Percentiles rank a stretch among this genome's conserved stretches.
These are phyloP conservation scores for Periconia sp. DNA, from an alignment of 2,329 filamentous ascomycete genomes.

Conservation along the genomic window DNA sequence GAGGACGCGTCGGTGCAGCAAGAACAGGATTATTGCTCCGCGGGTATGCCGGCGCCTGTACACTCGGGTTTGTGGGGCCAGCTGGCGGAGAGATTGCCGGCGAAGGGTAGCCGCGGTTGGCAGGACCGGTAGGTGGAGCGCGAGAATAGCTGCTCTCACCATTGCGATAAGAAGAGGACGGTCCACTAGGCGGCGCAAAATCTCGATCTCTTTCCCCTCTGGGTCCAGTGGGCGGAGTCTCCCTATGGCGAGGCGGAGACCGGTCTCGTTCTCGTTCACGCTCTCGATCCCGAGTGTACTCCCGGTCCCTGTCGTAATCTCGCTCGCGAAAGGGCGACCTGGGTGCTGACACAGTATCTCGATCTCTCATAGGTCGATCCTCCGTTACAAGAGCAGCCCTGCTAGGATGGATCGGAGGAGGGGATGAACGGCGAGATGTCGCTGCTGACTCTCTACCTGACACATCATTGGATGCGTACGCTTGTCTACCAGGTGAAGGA, in stretches of 20 bases:
- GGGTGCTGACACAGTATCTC: constrained; percentile 41
- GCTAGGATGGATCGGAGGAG: constrained; percentile 61
- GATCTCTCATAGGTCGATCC: constrained; percentile 27
- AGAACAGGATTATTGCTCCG: constrained; percentile 44
- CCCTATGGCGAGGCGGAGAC: constrained; percentile 46
- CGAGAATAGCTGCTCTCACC: constrained; percentile 41
- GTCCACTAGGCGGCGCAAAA: constrained; percentile 46
- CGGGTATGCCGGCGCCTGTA: constrained; percentile 40
- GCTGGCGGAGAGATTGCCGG: constrained; percentile 48
- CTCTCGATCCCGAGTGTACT: constrained; percentile 33
- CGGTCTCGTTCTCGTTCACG: constrained; percentile 34
- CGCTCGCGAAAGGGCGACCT: constrained; percentile 43
- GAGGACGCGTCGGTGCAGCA: constrained; percentile 48
- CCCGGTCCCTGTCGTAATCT: constrained; percentile 31
- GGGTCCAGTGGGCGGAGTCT: constrained; percentile 44
- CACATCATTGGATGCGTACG: constrained; percentile 53
- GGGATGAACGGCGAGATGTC: constrained; percentile 68
- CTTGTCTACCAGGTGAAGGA: constrained; percentile 53
- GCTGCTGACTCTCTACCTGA: constrained; percentile 61
- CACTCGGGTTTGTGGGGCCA: constrained; percentile 40
- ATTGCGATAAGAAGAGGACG: constrained; percentile 44
- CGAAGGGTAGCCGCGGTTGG: constrained; percentile 42
- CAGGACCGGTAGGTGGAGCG: constrained; percentile 48
- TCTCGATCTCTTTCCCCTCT: constrained; percentile 42
- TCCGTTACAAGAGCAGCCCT: constrained; percentile 50